Evolutionary conservation across 2,329 filamentous ascomycete genomes (phyloP).

Genomic region (Dothiorella sarmentorum): DNA sequence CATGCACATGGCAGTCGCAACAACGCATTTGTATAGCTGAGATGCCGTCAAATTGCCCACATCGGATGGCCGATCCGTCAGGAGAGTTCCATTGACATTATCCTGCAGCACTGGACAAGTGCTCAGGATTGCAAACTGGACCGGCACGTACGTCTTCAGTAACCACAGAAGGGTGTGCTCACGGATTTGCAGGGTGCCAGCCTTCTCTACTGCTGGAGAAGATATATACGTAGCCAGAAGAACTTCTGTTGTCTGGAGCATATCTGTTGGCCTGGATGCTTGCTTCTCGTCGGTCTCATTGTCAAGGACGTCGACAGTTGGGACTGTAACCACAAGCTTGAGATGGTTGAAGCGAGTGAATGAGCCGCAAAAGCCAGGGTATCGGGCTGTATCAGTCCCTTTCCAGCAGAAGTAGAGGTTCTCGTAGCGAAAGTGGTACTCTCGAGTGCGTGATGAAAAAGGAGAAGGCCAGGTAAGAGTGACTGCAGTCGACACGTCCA

Average conservation of each 20-base stretch:
- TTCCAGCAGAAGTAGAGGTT: conserved; percentile 36
- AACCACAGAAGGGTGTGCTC: conserved; percentile 26
- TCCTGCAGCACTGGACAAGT: background rate
- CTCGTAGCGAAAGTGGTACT: conserved; percentile 28
- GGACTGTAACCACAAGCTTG: conserved; percentile 30
- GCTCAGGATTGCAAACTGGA: background rate
- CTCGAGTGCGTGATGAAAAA: conserved; percentile 27
- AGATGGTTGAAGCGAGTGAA: conserved; percentile 30
- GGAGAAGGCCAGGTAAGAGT: conserved; percentile 28
- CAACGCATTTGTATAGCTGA: conserved; percentile 29
- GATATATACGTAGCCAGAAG: conserved; percentile 30
- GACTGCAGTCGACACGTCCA: conserved; percentile 26
- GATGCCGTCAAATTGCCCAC: conserved; percentile 10
- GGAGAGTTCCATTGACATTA: background rate
- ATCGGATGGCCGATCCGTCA: conserved; percentile 17
- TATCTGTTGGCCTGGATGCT: background rate
- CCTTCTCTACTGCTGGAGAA: conserved; percentile 28
- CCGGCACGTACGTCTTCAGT: background rate
- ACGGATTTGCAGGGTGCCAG: conserved; percentile 28
- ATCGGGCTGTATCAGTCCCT: conserved; percentile 30
- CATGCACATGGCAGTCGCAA: conserved; percentile 35
- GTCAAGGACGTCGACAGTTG: background rate
- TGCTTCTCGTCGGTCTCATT: no score
- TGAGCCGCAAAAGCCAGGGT: conserved; percentile 25
- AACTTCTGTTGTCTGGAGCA: conserved; percentile 20